Base-by-base conservation (phyloP, 2,329 filamentous ascomycete species). In the Fonsecaea nubica region DNA sequence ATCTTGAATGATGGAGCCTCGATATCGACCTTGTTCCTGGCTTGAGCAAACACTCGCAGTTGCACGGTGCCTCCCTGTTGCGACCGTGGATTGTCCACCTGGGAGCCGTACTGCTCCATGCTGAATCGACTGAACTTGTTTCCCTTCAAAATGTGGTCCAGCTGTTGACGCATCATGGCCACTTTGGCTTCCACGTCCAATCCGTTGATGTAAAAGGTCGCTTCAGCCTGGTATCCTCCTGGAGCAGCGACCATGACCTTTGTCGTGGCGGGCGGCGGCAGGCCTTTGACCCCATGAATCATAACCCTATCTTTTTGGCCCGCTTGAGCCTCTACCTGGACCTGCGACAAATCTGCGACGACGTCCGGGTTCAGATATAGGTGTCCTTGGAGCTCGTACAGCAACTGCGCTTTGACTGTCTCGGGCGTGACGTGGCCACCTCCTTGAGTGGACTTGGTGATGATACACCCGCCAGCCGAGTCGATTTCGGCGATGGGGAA, bases 401-500 rank as follows among this genome's bases (percentile, higher is more conserved):
- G 64, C 9, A 84, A 73, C 71, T 84, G 82, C 35, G 78, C 80
- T 45, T 76, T 79, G n/a, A 82, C 77, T 0, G 75, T 79, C 30
- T 77, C 75, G 8, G 64, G 62, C 3, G 69, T 76, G 1, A 83
- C 77, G 9, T 76, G 74, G 0, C 81, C 82, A 15, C 79, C 78
- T 6, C 77, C 78, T 0, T 69, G 71, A 4, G 78, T 74, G 57
- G 83, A 80, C 66, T 83, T 85, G 2, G 81, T 82, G 35, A 85
- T 77, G 8, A 83, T 73, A 50, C 79, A 83, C 0, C 74, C 75
- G 0, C 84, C 84, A 66, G 81, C 77, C 0, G 25, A 70, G 5
- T 75, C 77, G 32, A 86, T 77, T 64, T 85, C 83, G 0, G 80
- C 82, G 59, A 86, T 83, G 1, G 81, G 82, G 56, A 83, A 82